Conservation (phyloP, 768 basidiomycete species). For the Lactarius evosmus region DNA sequence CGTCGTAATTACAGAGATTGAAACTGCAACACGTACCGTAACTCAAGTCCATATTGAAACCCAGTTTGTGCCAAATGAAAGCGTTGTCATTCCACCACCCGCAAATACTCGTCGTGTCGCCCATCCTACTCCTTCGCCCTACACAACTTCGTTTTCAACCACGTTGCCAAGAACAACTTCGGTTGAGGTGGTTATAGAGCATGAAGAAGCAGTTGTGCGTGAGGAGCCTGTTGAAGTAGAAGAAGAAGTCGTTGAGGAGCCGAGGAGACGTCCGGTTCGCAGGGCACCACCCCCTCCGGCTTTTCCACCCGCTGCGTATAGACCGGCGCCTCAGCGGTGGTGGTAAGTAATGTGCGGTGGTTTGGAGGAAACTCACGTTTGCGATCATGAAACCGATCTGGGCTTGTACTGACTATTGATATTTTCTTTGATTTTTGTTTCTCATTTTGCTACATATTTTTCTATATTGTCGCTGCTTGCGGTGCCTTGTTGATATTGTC, state of each 20-base stretch:
- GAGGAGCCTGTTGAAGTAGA: constrained; percentile 37
- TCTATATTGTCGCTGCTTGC: constrained; percentile 25
- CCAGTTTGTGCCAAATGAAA: constrained; percentile 35
- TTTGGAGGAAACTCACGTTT: constrained; percentile 1
- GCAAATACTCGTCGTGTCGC: constrained; percentile 76
- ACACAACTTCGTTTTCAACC: constrained; percentile 54
- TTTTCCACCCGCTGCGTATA: constrained; percentile 38
- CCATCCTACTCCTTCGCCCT: constrained; percentile 64
- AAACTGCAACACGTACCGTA: constrained; percentile 51
- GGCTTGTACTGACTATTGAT: constrained; percentile 26
- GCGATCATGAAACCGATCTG: constrained; percentile 21
- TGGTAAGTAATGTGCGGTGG: constrained; percentile 25
- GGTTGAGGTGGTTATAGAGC: constrained; percentile 58
- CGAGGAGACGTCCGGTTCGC: constrained; percentile 39
- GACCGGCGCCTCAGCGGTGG: constrained; percentile 24
- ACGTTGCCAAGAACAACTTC: constrained; percentile 69
- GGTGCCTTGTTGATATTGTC: constrained; percentile 15
- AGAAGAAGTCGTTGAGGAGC: constrained; percentile 46
- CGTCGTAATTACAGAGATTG: constrained; percentile 51
- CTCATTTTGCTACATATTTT: constrained; percentile 22
- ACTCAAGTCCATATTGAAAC: constrained; percentile 40
- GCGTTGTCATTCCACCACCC: constrained; percentile 69
- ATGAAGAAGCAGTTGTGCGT: constrained; percentile 41
- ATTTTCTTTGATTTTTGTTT: neutral
- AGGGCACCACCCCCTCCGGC: constrained; percentile 47